These are phyloP conservation scores for Epipyxis sp. DNA, from an alignment of 108 stramenopile genomes.

Conservation along the genomic window DNA sequence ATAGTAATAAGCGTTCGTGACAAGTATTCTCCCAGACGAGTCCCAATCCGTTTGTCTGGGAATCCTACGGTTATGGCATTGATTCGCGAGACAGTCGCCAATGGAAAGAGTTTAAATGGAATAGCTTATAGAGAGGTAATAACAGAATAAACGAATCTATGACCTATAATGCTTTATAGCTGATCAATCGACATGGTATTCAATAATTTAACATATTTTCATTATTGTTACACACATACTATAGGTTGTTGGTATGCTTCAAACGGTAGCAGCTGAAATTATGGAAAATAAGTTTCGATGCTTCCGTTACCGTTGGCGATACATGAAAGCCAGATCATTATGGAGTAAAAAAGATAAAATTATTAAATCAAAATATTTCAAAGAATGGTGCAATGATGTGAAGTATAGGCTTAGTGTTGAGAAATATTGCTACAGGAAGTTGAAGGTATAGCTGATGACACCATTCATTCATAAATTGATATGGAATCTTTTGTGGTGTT, in stretches of 20 bases:
- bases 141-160: background rate
- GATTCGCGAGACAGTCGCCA: background rate
- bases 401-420: background rate
- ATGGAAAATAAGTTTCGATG: background rate
- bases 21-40: background rate
- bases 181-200: too few relatives aligned
- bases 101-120: constrained; percentile 3
- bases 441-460: too few relatives aligned
- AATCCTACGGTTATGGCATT: background rate
- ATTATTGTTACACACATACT: background rate
- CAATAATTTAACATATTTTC: too few relatives aligned
- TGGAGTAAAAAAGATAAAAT: too few relatives aligned
- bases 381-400: background rate
- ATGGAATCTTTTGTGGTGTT: too few relatives aligned
- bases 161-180: background rate
- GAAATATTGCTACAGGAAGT: constrained; percentile 17
- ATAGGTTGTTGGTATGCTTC: background rate
- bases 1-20: background rate
- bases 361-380: too few relatives aligned
- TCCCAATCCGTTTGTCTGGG: background rate
- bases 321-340: too few relatives aligned
- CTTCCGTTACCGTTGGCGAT: too few relatives aligned
- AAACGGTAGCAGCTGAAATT: background rate
- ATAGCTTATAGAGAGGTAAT: background rate
- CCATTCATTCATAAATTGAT: too few relatives aligned